Evolutionary conservation across 176 grass and related monocot species (phyloP).

Genomic region (Oryza glumipatula): DNA sequence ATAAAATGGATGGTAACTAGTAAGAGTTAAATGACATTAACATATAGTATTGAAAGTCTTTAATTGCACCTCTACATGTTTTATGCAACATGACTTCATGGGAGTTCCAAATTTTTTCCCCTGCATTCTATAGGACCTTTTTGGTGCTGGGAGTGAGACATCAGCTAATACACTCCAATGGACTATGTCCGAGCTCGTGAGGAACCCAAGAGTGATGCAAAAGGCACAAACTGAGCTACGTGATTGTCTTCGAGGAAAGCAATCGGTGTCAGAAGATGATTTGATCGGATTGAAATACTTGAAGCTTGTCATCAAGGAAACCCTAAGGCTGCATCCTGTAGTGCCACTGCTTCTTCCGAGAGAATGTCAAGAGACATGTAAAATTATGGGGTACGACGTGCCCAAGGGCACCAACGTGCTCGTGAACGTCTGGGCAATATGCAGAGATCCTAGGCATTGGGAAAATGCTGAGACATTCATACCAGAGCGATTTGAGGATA

Average conservation of each 20-base stretch:
- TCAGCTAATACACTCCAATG: slow-evolving; percentile 11
- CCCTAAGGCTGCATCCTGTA: slow-evolving; percentile 3
- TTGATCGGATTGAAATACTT: background rate
- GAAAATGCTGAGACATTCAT: background rate
- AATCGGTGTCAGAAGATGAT: background rate
- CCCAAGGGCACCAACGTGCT: background rate
- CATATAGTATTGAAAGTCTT: background rate
- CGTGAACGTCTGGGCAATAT: slow-evolving; percentile 26
- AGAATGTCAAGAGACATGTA: background rate
- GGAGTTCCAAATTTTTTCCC: background rate
- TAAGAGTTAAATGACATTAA: background rate
- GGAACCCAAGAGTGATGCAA: background rate
- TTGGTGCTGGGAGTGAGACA: slow-evolving; percentile 17
- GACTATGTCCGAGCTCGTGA: slow-evolving; percentile 36
- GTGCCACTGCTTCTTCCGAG: slow-evolving; percentile 23
- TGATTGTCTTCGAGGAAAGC: background rate
- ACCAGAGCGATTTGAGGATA: background rate
- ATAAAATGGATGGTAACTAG: background rate
- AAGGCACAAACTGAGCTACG: slow-evolving; percentile 30
- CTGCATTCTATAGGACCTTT: slow-evolving; percentile 25
- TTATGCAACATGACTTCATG: background rate
- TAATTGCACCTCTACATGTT: background rate
- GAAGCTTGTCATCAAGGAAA: slow-evolving; percentile 36
- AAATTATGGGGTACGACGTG: slow-evolving; percentile 6
- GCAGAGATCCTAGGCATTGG: slow-evolving; percentile 28